These are phyloP conservation scores for Lachnellula occidentalis DNA, from an alignment of 2,329 filamentous ascomycete species.

Conservation along the genomic window DNA sequence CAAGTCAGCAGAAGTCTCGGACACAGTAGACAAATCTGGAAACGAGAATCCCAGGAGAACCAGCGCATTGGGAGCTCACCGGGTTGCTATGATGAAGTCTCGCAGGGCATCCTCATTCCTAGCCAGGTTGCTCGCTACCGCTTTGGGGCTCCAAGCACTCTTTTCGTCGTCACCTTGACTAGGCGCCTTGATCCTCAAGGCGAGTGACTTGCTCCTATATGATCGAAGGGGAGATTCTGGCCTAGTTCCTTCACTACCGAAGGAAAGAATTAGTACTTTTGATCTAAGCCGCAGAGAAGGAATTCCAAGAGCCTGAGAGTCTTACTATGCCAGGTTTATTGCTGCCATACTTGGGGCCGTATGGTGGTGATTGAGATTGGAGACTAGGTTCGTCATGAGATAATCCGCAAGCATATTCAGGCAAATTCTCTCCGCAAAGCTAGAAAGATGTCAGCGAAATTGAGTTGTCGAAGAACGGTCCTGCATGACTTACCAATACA, in stretches of 20 bases:
- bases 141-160: background rate
- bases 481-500: background rate
- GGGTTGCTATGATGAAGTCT: background rate
- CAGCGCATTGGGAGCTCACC: background rate
- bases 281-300: too few relatives aligned
- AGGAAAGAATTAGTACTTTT: too few relatives aligned
- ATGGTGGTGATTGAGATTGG: too few relatives aligned
- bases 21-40: background rate
- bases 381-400: constrained; percentile 8
- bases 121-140: background rate
- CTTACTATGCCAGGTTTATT: too few relatives aligned
- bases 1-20: too few relatives aligned
- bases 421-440: constrained; percentile 2
- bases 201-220: too few relatives aligned
- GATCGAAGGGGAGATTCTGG: too few relatives aligned
- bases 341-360: too few relatives aligned
- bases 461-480: background rate
- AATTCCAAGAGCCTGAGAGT: too few relatives aligned
- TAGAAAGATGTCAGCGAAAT: background rate
- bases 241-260: too few relatives aligned
- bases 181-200: background rate
- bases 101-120: background rate
- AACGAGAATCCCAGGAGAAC: background rate
- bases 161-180: too few relatives aligned
- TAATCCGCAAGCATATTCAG: constrained; percentile 1